A percentile compares a stretch with the other conserved stretches of the same genome.
Evolutionary conservation across 805 yeast genomes (phyloP).

Genomic region (Candida patagonica): DNA sequence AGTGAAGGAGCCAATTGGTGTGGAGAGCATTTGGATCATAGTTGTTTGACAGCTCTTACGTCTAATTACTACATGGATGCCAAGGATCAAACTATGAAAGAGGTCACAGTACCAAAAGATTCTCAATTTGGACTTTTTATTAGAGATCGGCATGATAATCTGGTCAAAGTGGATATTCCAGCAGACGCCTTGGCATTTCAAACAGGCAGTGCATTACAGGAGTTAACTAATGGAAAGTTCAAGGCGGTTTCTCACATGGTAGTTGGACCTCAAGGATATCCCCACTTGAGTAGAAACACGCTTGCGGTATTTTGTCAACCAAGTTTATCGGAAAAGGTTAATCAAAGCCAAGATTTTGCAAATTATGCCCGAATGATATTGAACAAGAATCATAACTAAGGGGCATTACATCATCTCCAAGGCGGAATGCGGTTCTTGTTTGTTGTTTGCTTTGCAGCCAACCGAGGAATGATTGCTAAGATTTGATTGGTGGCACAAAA

Average conservation of each 20-base stretch:
- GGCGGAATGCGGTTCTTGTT: too few species aligned
- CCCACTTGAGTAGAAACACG: constrained; percentile 40
- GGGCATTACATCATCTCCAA: too few species aligned
- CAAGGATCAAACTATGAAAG: constrained; percentile 21
- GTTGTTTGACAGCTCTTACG: constrained; percentile 50
- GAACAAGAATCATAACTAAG: constrained; percentile 29
- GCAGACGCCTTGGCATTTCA: constrained; percentile 49
- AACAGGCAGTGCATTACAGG: constrained; percentile 49
- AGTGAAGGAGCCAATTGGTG: constrained; percentile 39
- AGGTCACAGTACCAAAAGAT: constrained; percentile 11
- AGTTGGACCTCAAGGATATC: constrained; percentile 30
- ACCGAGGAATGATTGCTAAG: too few species aligned
- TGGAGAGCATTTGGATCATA: constrained; percentile 53
- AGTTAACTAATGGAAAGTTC: constrained; percentile 39
- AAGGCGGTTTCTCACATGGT: constrained; percentile 54
- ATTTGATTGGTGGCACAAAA: too few species aligned
- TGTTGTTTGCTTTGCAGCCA: too few species aligned
- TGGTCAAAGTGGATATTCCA: constrained; percentile 46
- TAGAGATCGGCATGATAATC: constrained; percentile 34
- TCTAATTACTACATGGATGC: constrained; percentile 40
- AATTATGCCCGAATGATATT: constrained; percentile 38
- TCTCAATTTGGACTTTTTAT: constrained; percentile 42
- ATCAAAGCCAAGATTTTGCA: constrained; percentile 40
- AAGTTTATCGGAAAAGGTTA: constrained; percentile 40
- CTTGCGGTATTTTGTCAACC: constrained; percentile 59